These are phyloP conservation scores for Naganishia cerealis DNA, from an alignment of 1,284 basidiomycete genomes.

Conservation along the genomic window DNA sequence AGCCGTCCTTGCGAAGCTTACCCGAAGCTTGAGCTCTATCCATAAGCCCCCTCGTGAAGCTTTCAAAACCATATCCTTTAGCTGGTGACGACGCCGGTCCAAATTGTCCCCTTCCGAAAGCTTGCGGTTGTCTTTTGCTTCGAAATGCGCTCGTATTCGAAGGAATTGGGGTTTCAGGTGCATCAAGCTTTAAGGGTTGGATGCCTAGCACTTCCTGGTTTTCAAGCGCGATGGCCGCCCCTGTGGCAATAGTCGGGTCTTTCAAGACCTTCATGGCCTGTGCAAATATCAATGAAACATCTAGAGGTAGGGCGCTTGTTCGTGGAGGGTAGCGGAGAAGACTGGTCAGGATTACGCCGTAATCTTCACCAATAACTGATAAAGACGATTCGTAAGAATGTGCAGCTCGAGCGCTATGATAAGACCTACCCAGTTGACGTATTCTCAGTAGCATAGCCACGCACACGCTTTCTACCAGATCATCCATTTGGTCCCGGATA, in stretches of 20 bases:
- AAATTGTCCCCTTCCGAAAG: not conserved
- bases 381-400: constrained; percentile 19
- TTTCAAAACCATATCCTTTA: constrained; percentile 31
- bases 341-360: constrained; percentile 75
- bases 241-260: constrained; percentile 69
- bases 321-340: constrained; percentile 75
- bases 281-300: constrained; percentile 66
- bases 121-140: constrained; percentile 23
- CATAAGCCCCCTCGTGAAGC: constrained; percentile 50
- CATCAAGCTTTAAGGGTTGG: constrained; percentile 57
- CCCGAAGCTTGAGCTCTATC: constrained; percentile 54
- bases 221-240: constrained; percentile 72
- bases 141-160: constrained; percentile 44
- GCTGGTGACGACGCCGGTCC: not conserved
- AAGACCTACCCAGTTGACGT: constrained; percentile 71
- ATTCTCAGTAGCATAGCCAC: constrained; percentile 89
- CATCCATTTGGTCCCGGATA: constrained; percentile 63
- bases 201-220: constrained; percentile 75
- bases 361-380: constrained; percentile 78
- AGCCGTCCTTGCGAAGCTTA: not conserved
- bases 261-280: constrained; percentile 78
- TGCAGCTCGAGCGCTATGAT: not conserved
- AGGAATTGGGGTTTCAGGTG: constrained; percentile 3
- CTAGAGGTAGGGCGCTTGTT: constrained; percentile 51
- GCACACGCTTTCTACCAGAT: constrained; percentile 75